A percentile compares a stretch with the other conserved stretches of the same genome.
Evolutionary conservation across 169 alveolate species (phyloP).

Genomic region (Cystoisospora suis): DNA sequence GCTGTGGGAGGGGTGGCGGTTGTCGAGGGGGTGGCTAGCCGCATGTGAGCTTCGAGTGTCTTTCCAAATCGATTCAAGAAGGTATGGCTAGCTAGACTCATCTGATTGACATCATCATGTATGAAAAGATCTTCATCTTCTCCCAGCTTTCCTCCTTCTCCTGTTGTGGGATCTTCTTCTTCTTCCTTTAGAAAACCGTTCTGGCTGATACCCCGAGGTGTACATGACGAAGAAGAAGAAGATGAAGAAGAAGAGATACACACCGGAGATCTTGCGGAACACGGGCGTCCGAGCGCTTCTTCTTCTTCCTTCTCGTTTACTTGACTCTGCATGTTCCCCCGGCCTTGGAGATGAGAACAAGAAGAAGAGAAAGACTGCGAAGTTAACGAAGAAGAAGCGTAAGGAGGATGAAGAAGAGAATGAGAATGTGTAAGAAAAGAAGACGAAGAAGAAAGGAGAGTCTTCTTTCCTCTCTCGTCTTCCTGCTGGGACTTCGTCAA

Average conservation of each 20-base stretch:
- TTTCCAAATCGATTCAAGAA: background rate
- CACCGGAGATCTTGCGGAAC: background rate
- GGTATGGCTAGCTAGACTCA: background rate
- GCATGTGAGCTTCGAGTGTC: background rate
- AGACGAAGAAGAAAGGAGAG: too few relatives aligned
- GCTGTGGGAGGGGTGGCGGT: too few relatives aligned
- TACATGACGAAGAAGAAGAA: background rate
- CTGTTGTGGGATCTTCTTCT: background rate
- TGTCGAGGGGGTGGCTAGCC: constrained; percentile 3
- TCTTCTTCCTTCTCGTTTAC: background rate
- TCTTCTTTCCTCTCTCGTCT: too few relatives aligned
- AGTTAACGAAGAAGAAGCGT: background rate
- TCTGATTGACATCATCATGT: constrained; percentile 9
- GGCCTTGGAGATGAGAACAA: background rate
- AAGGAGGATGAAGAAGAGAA: background rate
- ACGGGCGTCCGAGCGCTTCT: background rate
- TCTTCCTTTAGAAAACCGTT: background rate
- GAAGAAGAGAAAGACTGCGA: background rate
- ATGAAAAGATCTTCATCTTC: background rate
- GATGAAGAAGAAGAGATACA: background rate
- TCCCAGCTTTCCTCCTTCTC: background rate
- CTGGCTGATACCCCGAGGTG: background rate
- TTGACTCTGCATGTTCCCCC: background rate
- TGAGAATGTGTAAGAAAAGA: too few relatives aligned
- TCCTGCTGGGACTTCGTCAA: too few relatives aligned